These are phyloP conservation scores for Diaporthe amygdali DNA, from an alignment of 2,329 filamentous ascomycete species.

Conservation along the genomic window DNA sequence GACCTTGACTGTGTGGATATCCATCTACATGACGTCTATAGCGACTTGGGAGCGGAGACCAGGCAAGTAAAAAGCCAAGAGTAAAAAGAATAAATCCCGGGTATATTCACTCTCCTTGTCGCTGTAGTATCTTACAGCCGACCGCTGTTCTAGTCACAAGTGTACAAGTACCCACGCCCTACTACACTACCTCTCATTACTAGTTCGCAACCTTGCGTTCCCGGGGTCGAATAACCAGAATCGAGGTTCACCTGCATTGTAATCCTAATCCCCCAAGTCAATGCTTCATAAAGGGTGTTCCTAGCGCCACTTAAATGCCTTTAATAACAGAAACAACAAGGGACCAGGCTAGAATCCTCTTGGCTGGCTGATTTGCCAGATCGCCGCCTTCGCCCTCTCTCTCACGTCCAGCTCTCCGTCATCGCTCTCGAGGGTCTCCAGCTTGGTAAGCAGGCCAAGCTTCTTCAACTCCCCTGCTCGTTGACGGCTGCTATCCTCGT, in stretches of 20 bases:
- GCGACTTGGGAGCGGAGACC: no score
- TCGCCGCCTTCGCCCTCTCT: slow-evolving; percentile 81
- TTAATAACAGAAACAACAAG: not conserved
- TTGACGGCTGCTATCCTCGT: slow-evolving; percentile 67
- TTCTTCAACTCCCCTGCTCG: slow-evolving; percentile 73
- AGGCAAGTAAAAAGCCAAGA: not conserved
- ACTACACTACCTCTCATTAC: not conserved
- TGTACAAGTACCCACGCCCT: not conserved
- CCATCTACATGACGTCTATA: not conserved
- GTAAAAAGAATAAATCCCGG: not conserved
- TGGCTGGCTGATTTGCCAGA: slow-evolving; percentile 69
- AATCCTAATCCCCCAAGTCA: not conserved
- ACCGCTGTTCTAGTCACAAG: not conserved
- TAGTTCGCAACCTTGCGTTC: no score
- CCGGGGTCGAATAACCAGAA: not conserved
- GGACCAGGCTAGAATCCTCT: slow-evolving; percentile 15
- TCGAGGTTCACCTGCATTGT: not conserved
- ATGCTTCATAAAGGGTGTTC: not conserved
- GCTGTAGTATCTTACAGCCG: not conserved
- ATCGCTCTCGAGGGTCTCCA: slow-evolving; percentile 63
- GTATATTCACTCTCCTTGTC: slow-evolving; percentile 6
- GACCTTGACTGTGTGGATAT: not conserved
- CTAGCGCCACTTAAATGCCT: not conserved
- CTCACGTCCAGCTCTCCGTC: slow-evolving; percentile 83
- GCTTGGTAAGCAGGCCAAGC: slow-evolving; percentile 72